Conservation (phyloP, 352 stramenopile genomes). For the Albugo candida region DNA sequence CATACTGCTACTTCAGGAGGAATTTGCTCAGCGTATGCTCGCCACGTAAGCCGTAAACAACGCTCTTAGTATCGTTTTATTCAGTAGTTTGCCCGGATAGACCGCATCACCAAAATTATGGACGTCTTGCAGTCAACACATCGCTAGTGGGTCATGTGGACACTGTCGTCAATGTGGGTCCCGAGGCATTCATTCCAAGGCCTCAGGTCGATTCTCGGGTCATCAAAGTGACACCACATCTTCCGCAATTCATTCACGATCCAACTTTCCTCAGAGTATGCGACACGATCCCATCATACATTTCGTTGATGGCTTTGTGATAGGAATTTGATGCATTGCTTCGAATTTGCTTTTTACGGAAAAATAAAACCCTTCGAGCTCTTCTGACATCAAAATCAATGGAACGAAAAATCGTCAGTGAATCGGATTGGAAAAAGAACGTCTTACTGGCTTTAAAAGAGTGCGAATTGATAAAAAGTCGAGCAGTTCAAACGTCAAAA, state of each 20-base stretch:
- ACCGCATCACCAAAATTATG: conserved; percentile 58
- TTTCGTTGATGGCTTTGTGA: conserved; percentile 12
- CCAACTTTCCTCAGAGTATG: conserved; percentile 8
- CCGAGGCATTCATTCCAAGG: conserved; percentile 45
- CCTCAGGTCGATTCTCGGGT: conserved; percentile 71
- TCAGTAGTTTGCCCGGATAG: conserved; percentile 8
- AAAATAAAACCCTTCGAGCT: conserved; percentile 75
- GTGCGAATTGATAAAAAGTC: no score
- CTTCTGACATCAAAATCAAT: conserved; percentile 43
- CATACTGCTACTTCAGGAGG: conserved; percentile 68
- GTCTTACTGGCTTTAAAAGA: no score
- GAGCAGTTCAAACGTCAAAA: no score
- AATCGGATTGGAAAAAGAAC: no score
- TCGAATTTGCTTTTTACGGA: conserved; percentile 52
- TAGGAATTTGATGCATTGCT: conserved; percentile 61
- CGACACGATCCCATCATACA: conserved; percentile 6
- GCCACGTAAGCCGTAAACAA: conserved; percentile 19
- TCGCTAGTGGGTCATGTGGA: conserved; percentile 43
- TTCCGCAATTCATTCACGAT: no score
- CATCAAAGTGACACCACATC: conserved; percentile 25
- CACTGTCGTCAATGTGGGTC: conserved; percentile 34
- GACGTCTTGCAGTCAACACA: conserved; percentile 60
- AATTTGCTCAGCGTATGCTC: conserved; percentile 57
- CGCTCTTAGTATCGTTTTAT: not conserved
- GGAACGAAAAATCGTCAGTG: no score